phyloP scores from a whole-genome alignment of 23 red algal genomes.

The Gracilaria domingensis region DNA sequence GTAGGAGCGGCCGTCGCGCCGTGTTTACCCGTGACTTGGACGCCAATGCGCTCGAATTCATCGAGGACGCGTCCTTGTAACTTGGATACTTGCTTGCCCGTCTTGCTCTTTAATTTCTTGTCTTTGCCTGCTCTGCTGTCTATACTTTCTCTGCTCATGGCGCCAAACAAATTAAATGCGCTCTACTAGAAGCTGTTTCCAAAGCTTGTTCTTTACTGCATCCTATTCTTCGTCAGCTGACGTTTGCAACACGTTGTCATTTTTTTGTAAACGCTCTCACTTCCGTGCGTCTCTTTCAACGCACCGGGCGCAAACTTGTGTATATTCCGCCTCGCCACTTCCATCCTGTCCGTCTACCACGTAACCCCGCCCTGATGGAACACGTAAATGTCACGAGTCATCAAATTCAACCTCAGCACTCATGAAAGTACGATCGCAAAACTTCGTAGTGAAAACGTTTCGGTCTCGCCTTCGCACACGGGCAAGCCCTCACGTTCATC shows the following conservation, averaged over 20 bases:
- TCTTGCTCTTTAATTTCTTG: neutral
- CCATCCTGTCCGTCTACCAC: neutral
- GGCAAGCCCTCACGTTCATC: neutral
- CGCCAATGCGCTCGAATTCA: slow-evolving; percentile 95
- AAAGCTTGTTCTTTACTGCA: neutral
- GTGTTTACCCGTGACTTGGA: slow-evolving; percentile 93
- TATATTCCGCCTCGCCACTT: neutral
- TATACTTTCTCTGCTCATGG: too few relatives aligned
- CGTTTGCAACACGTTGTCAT: slow-evolving; percentile 8
- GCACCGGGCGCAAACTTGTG: too few relatives aligned
- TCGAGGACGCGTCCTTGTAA: slow-evolving; percentile 62
- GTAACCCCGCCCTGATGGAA: neutral
- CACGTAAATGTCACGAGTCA: neutral
- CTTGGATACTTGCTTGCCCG: too few relatives aligned
- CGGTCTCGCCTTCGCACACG: neutral
- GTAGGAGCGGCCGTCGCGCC: slow-evolving; percentile 89
- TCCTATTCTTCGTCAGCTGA: neutral
- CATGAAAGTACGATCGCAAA: neutral
- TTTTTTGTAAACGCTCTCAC: neutral
- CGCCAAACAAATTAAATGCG: too few relatives aligned
- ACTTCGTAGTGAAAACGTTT: neutral
- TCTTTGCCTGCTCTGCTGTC: neutral
- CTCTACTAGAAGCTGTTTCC: too few relatives aligned
- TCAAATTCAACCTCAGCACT: neutral
- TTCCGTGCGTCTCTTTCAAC: neutral